These are phyloP conservation scores for Boletus rubropictus DNA, from an alignment of 768 basidiomycete genomes.

Conservation along the genomic window DNA sequence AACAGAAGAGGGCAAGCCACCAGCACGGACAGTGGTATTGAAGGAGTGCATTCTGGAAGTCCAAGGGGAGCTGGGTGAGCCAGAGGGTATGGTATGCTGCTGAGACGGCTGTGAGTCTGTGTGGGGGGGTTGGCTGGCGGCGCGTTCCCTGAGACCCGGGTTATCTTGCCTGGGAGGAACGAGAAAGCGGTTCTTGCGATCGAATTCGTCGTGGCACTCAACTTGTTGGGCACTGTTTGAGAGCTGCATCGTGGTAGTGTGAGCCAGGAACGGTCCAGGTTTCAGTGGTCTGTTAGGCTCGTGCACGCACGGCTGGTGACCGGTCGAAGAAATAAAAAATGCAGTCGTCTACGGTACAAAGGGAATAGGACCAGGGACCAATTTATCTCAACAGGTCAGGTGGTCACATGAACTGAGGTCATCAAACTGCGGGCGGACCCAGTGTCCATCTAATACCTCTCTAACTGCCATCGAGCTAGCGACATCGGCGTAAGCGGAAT, in stretches of 20 bases:
- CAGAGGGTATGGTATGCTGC: slow-evolving; percentile 47
- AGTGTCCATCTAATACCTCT: not conserved
- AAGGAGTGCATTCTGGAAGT: slow-evolving; percentile 39
- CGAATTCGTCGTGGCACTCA: slow-evolving; percentile 43
- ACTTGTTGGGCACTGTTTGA: slow-evolving; percentile 30
- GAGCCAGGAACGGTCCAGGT: slow-evolving; percentile 12
- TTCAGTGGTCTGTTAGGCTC: no score
- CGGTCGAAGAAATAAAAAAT: no score
- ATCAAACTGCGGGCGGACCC: slow-evolving; percentile 4
- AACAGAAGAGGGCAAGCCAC: slow-evolving; percentile 44
- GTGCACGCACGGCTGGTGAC: no score
- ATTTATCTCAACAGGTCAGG: slow-evolving; percentile 10
- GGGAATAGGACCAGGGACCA: not conserved
- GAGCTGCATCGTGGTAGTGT: slow-evolving; percentile 31
- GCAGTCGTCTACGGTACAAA: no score
- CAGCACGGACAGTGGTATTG: slow-evolving; percentile 34
- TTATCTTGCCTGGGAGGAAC: slow-evolving; percentile 36
- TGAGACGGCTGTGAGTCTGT: slow-evolving; percentile 42
- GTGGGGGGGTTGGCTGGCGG: slow-evolving; percentile 65
- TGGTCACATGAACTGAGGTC: slow-evolving; percentile 8
- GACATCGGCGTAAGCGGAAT: not conserved
- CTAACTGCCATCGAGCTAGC: not conserved
- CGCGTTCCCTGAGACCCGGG: slow-evolving; percentile 49
- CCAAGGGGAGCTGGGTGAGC: slow-evolving; percentile 35
- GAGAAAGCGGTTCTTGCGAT: slow-evolving; percentile 59